A percentile compares a stretch with the other conserved stretches of the same genome.
Evolutionary conservation across 768 basidiomycete species (phyloP).

Genomic region (Cyathus striatus): DNA sequence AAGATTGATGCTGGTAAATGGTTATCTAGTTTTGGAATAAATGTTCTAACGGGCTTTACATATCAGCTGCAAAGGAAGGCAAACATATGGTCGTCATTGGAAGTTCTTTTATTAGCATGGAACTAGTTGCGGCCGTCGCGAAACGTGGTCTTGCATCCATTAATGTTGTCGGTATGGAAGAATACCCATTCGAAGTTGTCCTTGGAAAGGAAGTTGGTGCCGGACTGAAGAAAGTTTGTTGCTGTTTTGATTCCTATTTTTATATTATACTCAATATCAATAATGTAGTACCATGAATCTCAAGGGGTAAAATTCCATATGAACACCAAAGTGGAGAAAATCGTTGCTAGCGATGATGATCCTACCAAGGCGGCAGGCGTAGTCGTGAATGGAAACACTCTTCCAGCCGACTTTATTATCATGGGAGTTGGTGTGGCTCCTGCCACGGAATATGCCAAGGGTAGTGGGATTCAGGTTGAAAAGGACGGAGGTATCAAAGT

Average conservation of each 20-base stretch:
- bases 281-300: constrained; percentile 63
- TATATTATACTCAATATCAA: not conserved
- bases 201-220: constrained; percentile 78
- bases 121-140: constrained; percentile 71
- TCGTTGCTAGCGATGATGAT: constrained; percentile 50
- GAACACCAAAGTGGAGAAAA: constrained; percentile 61
- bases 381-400: constrained; percentile 54
- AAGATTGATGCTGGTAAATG: constrained; percentile 60
- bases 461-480: constrained; percentile 65
- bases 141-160: constrained; percentile 77
- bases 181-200: constrained; percentile 74
- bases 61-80: constrained; percentile 61
- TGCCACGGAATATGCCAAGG: constrained; percentile 74
- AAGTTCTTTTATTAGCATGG: constrained; percentile 90
- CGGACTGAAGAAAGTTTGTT: constrained; percentile 64
- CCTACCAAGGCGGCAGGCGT: constrained; percentile 57
- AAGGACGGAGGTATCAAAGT: constrained; percentile 75
- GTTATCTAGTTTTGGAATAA: too few relatives aligned
- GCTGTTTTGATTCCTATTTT: not conserved
- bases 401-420: constrained; percentile 74
- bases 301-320: constrained; percentile 86
- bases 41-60: too few relatives aligned
- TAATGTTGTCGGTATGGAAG: constrained; percentile 80
- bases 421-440: constrained; percentile 87
- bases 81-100: constrained; percentile 81